Conservation (phyloP, 2,329 filamentous ascomycete genomes). For the Chaetomiaceae sp. region DNA sequence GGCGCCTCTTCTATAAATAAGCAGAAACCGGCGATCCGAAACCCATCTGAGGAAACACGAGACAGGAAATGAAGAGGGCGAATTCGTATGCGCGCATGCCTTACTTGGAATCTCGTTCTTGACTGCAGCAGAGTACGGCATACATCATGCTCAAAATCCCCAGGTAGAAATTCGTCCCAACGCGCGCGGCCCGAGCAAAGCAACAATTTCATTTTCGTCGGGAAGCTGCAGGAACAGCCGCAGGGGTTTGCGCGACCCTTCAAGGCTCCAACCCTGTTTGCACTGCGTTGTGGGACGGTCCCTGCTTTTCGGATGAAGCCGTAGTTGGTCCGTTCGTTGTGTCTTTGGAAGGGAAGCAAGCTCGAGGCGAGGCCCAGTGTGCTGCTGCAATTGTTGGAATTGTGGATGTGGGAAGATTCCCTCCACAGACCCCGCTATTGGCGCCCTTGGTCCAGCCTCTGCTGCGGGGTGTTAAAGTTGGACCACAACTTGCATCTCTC, state of each 20-base stretch:
- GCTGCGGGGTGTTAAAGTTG: conserved; percentile 16
- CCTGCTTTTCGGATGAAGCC: conserved; percentile 2
- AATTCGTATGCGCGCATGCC: too few species aligned
- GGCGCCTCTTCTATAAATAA: background rate
- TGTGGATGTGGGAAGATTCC: background rate
- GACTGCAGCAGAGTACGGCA: too few species aligned
- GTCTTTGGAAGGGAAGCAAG: too few species aligned
- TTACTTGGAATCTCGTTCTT: too few species aligned
- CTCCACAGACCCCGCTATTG: conserved; percentile 9
- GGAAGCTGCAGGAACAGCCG: conserved; percentile 4
- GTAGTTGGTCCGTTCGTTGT: too few species aligned
- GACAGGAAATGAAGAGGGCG: too few species aligned
- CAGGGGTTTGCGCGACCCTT: background rate
- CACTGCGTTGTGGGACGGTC: too few species aligned
- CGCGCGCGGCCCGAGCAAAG: background rate
- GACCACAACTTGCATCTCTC: background rate
- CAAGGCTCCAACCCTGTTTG: background rate
- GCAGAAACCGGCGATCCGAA: conserved; percentile 11
- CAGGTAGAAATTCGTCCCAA: background rate
- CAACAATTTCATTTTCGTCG: background rate
- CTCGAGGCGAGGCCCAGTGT: too few species aligned
- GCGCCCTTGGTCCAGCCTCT: background rate
- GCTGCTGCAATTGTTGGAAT: too few species aligned
- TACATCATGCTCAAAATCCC: too few species aligned
- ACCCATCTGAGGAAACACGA: too few species aligned